A percentile compares a stretch with the other conserved stretches of the same genome.
These are phyloP conservation scores for Talaromyces sp. DNA, from an alignment of 2,329 filamentous ascomycete species.

Conservation along the genomic window DNA sequence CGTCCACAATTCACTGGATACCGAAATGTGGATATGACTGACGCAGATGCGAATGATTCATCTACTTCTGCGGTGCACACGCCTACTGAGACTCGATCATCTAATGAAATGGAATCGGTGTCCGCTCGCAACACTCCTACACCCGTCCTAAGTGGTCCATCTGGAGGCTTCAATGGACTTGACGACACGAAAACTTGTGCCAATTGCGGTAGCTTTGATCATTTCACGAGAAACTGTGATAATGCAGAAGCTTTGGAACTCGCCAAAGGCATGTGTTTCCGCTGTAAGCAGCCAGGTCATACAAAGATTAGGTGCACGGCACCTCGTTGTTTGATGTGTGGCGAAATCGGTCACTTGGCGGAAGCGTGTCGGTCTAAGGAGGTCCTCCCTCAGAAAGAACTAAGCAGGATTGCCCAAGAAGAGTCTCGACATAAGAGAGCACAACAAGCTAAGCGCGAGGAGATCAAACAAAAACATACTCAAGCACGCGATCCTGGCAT, in stretches of 20 bases:
- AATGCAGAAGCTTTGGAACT: conserved; percentile 43
- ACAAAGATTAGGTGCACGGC: conserved; percentile 38
- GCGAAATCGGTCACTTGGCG: conserved; percentile 43
- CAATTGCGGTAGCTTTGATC: conserved; percentile 47
- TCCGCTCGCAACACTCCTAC: conserved; percentile 30
- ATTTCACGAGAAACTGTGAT: conserved; percentile 48
- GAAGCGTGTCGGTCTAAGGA: conserved; percentile 36
- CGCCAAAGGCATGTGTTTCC: conserved; percentile 41
- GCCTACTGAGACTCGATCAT: conserved; percentile 35
- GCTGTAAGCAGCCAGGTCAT: conserved; percentile 44
- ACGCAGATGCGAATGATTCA: conserved; percentile 25
- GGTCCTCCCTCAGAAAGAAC: conserved; percentile 39
- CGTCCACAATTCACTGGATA: conserved; percentile 52
- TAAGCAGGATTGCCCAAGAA: conserved; percentile 35
- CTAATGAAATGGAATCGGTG: conserved; percentile 25
- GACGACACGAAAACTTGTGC: conserved; percentile 45
- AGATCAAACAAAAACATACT: conserved; percentile 43
- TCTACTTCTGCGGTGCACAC: conserved; percentile 27
- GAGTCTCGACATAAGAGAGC: conserved; percentile 37
- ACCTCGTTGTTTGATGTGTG: conserved; percentile 46
- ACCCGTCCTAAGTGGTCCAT: conserved; percentile 37
- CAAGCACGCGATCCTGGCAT: conserved; percentile 48
- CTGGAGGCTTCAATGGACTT: conserved; percentile 45
- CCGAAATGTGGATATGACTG: conserved; percentile 46
- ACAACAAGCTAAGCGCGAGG: conserved; percentile 38